Evolutionary conservation across 2,329 filamentous ascomycete genomes (phyloP).

Genomic region (Trichoderma arundinaceum): DNA sequence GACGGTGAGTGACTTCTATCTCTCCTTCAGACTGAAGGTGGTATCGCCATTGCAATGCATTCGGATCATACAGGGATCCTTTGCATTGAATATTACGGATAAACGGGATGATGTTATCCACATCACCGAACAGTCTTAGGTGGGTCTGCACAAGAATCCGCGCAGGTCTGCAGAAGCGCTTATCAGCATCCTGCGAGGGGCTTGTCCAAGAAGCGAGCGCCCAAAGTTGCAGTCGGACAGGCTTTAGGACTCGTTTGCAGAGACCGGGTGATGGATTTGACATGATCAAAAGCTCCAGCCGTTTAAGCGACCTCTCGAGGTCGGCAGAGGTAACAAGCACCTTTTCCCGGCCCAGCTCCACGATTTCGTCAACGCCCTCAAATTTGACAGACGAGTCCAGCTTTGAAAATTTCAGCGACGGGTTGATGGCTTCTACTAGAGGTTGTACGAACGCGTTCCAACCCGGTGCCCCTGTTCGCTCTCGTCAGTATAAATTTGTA

Average conservation of each 20-base stretch:
- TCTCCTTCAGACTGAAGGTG: constrained; percentile 51
- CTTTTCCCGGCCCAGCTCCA: constrained; percentile 52
- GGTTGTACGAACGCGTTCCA: constrained; percentile 68
- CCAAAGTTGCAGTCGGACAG: constrained; percentile 68
- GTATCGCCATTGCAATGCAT: constrained; percentile 59
- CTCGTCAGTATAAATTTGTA: not conserved
- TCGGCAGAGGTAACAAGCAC: constrained; percentile 55
- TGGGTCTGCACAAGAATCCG: constrained; percentile 61
- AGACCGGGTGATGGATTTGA: constrained; percentile 72
- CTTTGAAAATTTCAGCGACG: constrained; percentile 40
- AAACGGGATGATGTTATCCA: constrained; percentile 55
- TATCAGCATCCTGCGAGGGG: constrained; percentile 42
- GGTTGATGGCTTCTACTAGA: constrained; percentile 59
- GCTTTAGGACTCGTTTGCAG: constrained; percentile 64
- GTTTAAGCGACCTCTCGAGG: constrained; percentile 57
- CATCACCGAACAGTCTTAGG: constrained; percentile 60
- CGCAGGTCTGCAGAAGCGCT: constrained; percentile 53
- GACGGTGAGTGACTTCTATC: constrained; percentile 56
- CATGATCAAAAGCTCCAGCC: constrained; percentile 61
- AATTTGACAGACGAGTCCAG: not conserved
- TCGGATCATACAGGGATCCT: constrained; percentile 49
- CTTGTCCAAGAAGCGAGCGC: constrained; percentile 59
- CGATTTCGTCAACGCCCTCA: constrained; percentile 46
- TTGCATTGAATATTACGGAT: constrained; percentile 61
- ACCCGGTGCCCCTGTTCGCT: constrained; percentile 56